Percentiles rank a stretch among this genome's conserved stretches.
Conservation (phyloP, 768 basidiomycete genomes). For the Pulveroboletus sp. region DNA sequence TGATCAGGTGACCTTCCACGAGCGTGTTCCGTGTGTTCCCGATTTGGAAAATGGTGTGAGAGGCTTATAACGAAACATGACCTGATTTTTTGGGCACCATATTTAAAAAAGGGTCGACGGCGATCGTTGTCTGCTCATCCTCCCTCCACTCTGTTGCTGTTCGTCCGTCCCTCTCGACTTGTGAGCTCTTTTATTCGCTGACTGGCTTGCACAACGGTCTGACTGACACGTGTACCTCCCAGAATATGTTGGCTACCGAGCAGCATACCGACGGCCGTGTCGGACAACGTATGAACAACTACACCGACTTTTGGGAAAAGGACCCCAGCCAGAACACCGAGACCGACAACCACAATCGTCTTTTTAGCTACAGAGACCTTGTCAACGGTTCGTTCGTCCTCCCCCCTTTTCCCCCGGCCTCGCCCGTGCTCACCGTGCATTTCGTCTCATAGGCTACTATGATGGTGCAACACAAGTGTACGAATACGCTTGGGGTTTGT, state of each 20-base stretch:
- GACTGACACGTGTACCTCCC: not conserved
- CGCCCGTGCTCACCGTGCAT: not conserved
- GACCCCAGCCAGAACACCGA: slow-evolving; percentile 66
- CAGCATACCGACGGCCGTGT: slow-evolving; percentile 52
- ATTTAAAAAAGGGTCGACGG: slow-evolving; percentile 10
- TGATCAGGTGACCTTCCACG: not conserved
- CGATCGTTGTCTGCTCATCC: not conserved
- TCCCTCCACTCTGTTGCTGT: not conserved
- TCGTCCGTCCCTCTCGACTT: not conserved
- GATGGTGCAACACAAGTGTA: slow-evolving; percentile 95
- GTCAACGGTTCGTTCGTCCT: slow-evolving; percentile 66
- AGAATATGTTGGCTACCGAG: slow-evolving; percentile 20
- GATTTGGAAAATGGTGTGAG: not conserved
- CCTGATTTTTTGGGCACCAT: slow-evolving; percentile 13
- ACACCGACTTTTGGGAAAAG: slow-evolving; percentile 90
- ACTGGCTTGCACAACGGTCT: not conserved
- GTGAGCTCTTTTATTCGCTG: not conserved
- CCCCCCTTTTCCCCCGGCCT: not conserved
- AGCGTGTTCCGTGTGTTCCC: not conserved
- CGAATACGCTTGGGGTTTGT: slow-evolving; percentile 89
- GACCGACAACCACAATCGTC: slow-evolving; percentile 63
- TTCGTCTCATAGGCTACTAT: slow-evolving; percentile 70
- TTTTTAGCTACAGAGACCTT: slow-evolving; percentile 85
- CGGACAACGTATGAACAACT: slow-evolving; percentile 69
- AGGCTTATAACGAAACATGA: slow-evolving; percentile 5